Base-by-base conservation (phyloP, 2,329 filamentous ascomycete species). In the Aschersonia sp. region DNA sequence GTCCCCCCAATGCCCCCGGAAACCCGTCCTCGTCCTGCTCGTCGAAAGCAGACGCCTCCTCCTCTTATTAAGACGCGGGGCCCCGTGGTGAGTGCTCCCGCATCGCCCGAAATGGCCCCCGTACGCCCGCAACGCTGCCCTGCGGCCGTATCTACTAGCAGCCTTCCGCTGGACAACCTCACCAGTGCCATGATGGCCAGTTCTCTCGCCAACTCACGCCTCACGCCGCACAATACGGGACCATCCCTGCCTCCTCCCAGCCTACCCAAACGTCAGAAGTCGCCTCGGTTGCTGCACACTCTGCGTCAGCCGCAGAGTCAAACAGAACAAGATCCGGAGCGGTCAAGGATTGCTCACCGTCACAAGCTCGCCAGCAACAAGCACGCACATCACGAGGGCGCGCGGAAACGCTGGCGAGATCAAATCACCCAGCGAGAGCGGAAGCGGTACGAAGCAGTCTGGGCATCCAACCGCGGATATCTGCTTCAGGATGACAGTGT, bases 371-470 rank as follows among this genome's bases (percentile, higher is more conserved):
- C 76, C 7, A 60, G 60, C 8, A 64, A 64, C 42, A 81, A 83
- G 50, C 85, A 89, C 60, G 75, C 80, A 1, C 85, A 92, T 57
- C 79, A 86, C 55, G 85, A 90, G 59, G 85, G 83, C 0, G 75
- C 83, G 4, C 75, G 85, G 14, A 81, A 79, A 57, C 76, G 84
- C 6, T 92, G 86, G 86, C 76, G 84, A 42, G 85, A 89, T 54
- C 72, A 79, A 51, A 76, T 92, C 42, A 85, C 82, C 0, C 73
- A 78, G 44, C 70, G 78, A 5, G 85, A 92, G 58, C 71, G 83
- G n/a, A 85, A 84, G 57, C 74, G 86, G 1, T 92, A 92, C 61
- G 86, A 90, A 61, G 86, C 83, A 2, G 76, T 92, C 1, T 92
- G 85, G 85, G 86, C 86, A 1, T 86, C 84, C 42, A 92, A 92